A percentile compares a stretch with the other conserved stretches of the same genome.
Conservation (phyloP, 305 asterid species). For the Plantago lanceolata region DNA sequence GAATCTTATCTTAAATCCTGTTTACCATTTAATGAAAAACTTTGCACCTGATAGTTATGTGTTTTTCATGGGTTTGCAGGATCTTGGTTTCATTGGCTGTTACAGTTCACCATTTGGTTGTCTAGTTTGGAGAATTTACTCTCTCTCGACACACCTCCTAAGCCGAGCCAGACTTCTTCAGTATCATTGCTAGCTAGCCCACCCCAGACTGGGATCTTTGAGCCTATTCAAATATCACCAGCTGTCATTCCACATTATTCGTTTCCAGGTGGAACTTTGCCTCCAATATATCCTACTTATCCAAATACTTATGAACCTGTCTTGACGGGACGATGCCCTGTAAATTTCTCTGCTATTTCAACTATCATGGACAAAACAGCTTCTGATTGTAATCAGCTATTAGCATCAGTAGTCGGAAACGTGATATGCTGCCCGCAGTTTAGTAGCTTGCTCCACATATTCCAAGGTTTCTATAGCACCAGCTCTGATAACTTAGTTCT, state of each 20-base stretch:
- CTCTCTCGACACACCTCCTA: slow-evolving; percentile 38
- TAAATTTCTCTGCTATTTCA: slow-evolving; percentile 75
- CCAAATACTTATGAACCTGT: slow-evolving; percentile 80
- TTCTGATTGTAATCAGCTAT: slow-evolving; percentile 69
- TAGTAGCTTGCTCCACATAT: slow-evolving; percentile 85
- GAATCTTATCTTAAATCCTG: neutral
- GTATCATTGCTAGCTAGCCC: slow-evolving; percentile 57
- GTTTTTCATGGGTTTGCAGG: slow-evolving; percentile 44
- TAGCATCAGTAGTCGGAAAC: slow-evolving; percentile 75
- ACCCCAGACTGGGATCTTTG: slow-evolving; percentile 58
- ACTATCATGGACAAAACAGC: slow-evolving; percentile 78
- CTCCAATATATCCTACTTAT: slow-evolving; percentile 90
- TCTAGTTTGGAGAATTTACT: slow-evolving; percentile 47
- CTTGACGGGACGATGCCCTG: slow-evolving; percentile 91
- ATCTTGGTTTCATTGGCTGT: slow-evolving; percentile 46
- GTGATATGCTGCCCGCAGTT: slow-evolving; percentile 97
- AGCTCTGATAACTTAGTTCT: slow-evolving; percentile 62
- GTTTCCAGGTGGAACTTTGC: slow-evolving; percentile 56
- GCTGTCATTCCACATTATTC: slow-evolving; percentile 71
- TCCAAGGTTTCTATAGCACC: slow-evolving; percentile 75
- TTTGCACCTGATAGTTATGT: neutral
- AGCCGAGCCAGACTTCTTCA: slow-evolving; percentile 38
- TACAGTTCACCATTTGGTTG: slow-evolving; percentile 60
- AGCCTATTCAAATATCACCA: slow-evolving; percentile 89
- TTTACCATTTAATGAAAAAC: neutral